Evolutionary conservation across 2,329 filamentous ascomycete species (phyloP), one percentile per base, ranked within the genome.

Genomic region (Geoglossum cookeanum): DNA sequence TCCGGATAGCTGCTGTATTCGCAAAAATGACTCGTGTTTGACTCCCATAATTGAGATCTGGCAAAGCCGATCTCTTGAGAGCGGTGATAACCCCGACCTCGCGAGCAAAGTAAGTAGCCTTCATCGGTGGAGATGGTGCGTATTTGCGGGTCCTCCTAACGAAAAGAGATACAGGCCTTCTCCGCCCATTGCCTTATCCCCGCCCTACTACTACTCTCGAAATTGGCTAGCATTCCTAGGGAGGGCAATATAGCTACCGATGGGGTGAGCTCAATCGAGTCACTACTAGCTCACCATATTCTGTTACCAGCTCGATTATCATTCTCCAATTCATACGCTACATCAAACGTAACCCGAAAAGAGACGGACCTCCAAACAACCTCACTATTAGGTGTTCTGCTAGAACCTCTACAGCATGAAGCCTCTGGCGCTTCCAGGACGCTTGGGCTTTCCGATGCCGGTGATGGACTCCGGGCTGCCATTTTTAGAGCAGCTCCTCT

Each of bases 251-350:
- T n/a, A 17, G n/a, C 13, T 33, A 9, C 27, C 27, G 51, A 44
- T 15, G 17, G 22, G 29, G 45, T 58, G 3, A 11, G 27, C n/a
- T 37, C 37, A n/a, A 22, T 58, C 3, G 57, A 58, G 29, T 17
- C 33, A 51, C 32, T 55, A 35, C 17, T 57, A 22, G 57, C 56
- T 9, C 35, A 27, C 6, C 53, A 58, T 44, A 45, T 58, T 15
- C 30, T 58, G 7, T 27, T 59, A 22, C 57, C 57, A 5, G 30
- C 57, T 9, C 35, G 57, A 29, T 22, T 54, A 15, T 47, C 29
- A 13, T 52, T 57, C 44, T 9, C 37, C 22, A 27, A n/a, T 3
- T 13, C 13, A 13, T 22, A 13, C 17, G 22, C 4, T 32, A 6
- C 49, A 37, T 33, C 30, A n/a, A 13, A 30, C 29, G 22, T 53